Conservation (phyloP, 306 rosid genomes). For the Abrus pulchellus region DNA sequence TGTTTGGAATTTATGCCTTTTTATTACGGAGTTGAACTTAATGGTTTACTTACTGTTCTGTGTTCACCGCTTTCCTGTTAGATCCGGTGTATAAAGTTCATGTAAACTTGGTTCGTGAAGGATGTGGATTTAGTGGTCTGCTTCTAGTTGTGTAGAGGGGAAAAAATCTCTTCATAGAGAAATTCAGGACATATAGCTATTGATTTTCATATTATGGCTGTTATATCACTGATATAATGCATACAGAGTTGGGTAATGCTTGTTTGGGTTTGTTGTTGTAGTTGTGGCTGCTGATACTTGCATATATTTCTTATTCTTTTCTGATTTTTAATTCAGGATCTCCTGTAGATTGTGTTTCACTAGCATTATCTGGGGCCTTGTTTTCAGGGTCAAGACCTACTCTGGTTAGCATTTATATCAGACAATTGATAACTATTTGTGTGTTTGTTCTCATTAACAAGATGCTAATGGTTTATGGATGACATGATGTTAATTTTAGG, state of each 20-base stretch:
- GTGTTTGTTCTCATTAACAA: slow-evolving; percentile 4
- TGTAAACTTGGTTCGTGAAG: background rate
- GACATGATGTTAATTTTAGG: slow-evolving; percentile 63
- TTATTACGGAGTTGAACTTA: background rate
- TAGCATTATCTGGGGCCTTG: slow-evolving; percentile 94
- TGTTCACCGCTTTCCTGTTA: background rate
- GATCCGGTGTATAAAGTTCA: background rate
- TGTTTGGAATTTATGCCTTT: background rate
- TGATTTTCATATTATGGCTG: slow-evolving; percentile 13
- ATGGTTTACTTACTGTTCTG: slow-evolving; percentile 11
- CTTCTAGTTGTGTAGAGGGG: background rate
- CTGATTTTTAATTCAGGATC: slow-evolving; percentile 62
- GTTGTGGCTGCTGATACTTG: slow-evolving; percentile 22
- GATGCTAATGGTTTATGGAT: slow-evolving; percentile 30
- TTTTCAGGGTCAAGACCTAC: slow-evolving; percentile 95
- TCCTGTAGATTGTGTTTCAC: slow-evolving; percentile 90
- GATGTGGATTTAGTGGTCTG: slow-evolving; percentile 8
- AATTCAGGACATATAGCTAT: background rate
- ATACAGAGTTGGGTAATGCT: background rate
- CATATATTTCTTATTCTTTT: slow-evolving; percentile 30
- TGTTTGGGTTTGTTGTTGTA: background rate
- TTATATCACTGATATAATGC: slow-evolving; percentile 1
- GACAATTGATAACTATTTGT: slow-evolving; percentile 2
- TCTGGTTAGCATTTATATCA: slow-evolving; percentile 74
- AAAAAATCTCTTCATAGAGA: background rate